Percentiles rank a stretch among this genome's conserved stretches.
Evolutionary conservation across 768 basidiomycete species (phyloP).

Genomic region (Mycena haematopus): DNA sequence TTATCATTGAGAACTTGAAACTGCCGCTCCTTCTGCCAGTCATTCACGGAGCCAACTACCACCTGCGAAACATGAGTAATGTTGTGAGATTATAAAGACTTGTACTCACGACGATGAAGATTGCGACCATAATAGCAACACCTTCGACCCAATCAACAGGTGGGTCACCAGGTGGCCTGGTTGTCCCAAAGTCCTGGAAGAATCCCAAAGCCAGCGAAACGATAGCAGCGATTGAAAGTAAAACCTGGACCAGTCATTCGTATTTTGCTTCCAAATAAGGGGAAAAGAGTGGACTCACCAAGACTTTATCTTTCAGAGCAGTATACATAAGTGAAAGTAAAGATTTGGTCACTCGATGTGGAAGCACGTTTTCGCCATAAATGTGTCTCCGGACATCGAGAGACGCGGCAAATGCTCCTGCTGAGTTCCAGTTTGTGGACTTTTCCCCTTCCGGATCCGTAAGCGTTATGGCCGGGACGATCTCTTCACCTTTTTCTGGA

Average conservation of each 20-base stretch:
- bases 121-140: constrained; percentile 80
- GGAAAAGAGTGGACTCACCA: constrained; percentile 56
- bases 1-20: constrained; percentile 92
- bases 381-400: constrained; percentile 68
- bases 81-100: constrained; percentile 15
- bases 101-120: constrained; percentile 70
- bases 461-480: constrained; percentile 45
- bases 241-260: constrained; percentile 55
- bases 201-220: constrained; percentile 93
- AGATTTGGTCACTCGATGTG: constrained; percentile 69
- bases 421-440: constrained; percentile 26
- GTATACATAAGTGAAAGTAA: constrained; percentile 83
- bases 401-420: constrained; percentile 47
- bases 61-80: constrained; percentile 50
- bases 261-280: background rate
- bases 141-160: constrained; percentile 98
- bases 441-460: constrained; percentile 46
- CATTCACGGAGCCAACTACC: constrained; percentile 92
- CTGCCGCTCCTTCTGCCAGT: constrained; percentile 98
- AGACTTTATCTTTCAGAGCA: constrained; percentile 88
- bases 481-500: constrained; percentile 30
- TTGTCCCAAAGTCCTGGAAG: constrained; percentile 90
- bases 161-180: constrained; percentile 60
- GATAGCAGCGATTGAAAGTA: constrained; percentile 91
- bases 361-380: constrained; percentile 80